These are phyloP conservation scores for Breynia disticha DNA, from an alignment of 441 rosid genomes.

Conservation along the genomic window DNA sequence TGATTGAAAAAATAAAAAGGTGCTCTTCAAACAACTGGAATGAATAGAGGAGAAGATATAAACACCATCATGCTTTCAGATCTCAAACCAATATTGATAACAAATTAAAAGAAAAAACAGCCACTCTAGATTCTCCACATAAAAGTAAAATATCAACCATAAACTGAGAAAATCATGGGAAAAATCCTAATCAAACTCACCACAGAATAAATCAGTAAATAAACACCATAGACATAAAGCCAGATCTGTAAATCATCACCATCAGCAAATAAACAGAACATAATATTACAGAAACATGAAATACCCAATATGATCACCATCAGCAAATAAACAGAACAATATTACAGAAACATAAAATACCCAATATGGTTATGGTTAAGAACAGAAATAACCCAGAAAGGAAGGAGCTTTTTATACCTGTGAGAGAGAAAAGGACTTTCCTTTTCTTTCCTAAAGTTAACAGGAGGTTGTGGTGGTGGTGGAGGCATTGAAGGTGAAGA, in stretches of 20 bases:
- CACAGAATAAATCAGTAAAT: neutral
- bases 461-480: constrained; percentile 21
- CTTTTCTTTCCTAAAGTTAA: constrained; percentile 9
- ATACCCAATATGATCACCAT: neutral
- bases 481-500: constrained; percentile 24
- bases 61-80: constrained; percentile 6
- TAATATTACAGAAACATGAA: neutral
- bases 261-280: constrained; percentile 1
- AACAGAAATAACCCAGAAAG: neutral
- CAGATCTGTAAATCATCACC: neutral
- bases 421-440: constrained; percentile 12
- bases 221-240: neutral
- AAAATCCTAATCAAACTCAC: neutral
- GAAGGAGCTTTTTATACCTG: constrained; percentile 4
- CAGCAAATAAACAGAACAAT: neutral
- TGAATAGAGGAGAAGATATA: neutral
- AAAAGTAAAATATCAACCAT: constrained; percentile 6
- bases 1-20: constrained; percentile 2
- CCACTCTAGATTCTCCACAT: neutral
- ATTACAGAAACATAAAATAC: no score
- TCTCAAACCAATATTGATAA: neutral
- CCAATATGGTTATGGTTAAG: no score
- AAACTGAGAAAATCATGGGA: constrained; percentile 2
- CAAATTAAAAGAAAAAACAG: no score
- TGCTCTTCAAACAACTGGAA: constrained; percentile 7